Conservation (phyloP, 768 basidiomycete species). For the Hemileccinum impolitum region DNA sequence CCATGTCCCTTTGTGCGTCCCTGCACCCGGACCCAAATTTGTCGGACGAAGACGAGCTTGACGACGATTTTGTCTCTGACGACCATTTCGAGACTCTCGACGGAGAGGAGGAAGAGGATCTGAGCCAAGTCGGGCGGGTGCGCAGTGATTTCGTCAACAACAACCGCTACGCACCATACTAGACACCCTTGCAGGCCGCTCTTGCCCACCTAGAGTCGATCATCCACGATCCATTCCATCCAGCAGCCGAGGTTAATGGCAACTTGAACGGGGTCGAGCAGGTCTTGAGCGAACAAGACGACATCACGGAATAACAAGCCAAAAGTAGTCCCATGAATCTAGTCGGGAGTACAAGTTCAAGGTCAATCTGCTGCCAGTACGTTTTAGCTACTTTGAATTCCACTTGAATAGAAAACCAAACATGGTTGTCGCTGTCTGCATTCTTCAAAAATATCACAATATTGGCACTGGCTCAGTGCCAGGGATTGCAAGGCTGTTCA, state of each 20-base stretch:
- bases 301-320: conserved; percentile 7
- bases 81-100: conserved; percentile 50
- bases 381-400: no score
- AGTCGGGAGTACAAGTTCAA: background rate
- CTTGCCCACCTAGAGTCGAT: conserved; percentile 82
- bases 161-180: conserved; percentile 83
- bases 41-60: conserved; percentile 45
- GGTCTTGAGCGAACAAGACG: conserved; percentile 12
- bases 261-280: conserved; percentile 12
- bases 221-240: conserved; percentile 51
- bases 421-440: no score
- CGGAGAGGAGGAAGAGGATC: conserved; percentile 59
- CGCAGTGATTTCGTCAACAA: conserved; percentile 83
- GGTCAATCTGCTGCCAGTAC: no score
- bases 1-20: conserved; percentile 81
- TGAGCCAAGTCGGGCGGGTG: conserved; percentile 89
- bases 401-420: no score
- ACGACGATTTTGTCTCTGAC: conserved; percentile 53
- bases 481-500: no score
- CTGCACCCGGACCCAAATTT: conserved; percentile 69
- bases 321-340: background rate
- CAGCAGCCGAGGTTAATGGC: conserved; percentile 15
- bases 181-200: conserved; percentile 67
- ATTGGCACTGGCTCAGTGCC: no score
- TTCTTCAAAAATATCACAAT: no score